Evolutionary conservation across 495 filamentous ascomycete genomes (phyloP).

Genomic region (Daldinia concentrica): DNA sequence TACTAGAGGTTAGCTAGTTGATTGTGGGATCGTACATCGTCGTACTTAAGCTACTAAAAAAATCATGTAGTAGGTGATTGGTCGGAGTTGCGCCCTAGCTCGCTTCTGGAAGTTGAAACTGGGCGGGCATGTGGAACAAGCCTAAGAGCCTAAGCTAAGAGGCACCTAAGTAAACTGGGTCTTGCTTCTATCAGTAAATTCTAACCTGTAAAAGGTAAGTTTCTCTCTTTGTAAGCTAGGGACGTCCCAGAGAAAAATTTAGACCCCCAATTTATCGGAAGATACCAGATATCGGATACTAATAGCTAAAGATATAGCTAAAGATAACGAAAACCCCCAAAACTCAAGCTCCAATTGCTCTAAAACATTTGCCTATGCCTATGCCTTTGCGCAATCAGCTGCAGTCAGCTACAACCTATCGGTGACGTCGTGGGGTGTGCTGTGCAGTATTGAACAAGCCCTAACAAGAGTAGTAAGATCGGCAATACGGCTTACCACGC

Average conservation of each 20-base stretch:
- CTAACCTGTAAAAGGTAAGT: background rate
- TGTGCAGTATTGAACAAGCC: slow-evolving; percentile 8
- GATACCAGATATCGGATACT: background rate
- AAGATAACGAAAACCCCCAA: slow-evolving; percentile 29
- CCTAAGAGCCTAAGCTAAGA: background rate
- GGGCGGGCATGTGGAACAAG: slow-evolving; percentile 31
- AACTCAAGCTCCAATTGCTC: slow-evolving; percentile 26
- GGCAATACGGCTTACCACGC: slow-evolving; percentile 18
- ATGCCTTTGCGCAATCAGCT: slow-evolving; percentile 30
- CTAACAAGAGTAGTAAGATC: slow-evolving; percentile 20
- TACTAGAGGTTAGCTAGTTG: background rate
- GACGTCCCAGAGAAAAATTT: background rate
- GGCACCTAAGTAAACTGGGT: too few relatives aligned
- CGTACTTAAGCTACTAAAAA: background rate
- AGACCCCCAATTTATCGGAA: background rate
- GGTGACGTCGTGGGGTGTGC: slow-evolving; percentile 34
- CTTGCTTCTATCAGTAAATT: background rate
- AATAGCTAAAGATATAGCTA: background rate
- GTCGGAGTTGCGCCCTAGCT: slow-evolving; percentile 19
- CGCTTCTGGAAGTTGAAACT: slow-evolving; percentile 36
- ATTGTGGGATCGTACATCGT: slow-evolving; percentile 1
- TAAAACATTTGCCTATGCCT: background rate
- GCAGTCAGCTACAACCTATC: background rate
- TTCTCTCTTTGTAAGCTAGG: background rate
- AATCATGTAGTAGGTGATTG: slow-evolving; percentile 18